A percentile compares a stretch with the other conserved stretches of the same genome.
Evolutionary conservation across 257 asterid genomes (phyloP).

Genomic region (Ligustrum vulgare): DNA sequence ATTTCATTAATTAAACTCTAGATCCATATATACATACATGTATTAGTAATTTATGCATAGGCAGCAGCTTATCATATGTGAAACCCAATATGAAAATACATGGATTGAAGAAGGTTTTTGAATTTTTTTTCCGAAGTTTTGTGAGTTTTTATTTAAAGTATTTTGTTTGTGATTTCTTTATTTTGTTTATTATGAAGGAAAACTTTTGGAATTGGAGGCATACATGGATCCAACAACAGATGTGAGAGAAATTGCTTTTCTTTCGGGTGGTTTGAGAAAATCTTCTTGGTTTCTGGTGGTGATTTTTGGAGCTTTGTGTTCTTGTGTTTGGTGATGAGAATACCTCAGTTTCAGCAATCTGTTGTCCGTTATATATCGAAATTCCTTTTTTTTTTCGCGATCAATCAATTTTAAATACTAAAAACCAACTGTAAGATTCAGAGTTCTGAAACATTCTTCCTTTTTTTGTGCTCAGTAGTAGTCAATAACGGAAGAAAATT

Average conservation of each 20-base stretch:
- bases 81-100: neutral
- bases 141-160: neutral
- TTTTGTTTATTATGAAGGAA: conserved; percentile 30
- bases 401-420: neutral
- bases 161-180: conserved; percentile 3
- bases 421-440: conserved; percentile 11
- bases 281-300: neutral
- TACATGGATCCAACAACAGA: conserved; percentile 32
- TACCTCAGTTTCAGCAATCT: conserved; percentile 27
- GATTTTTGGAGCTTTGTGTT: conserved; percentile 19
- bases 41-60: neutral
- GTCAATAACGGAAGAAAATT: conserved; percentile 1
- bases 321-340: conserved; percentile 29
- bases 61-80: neutral
- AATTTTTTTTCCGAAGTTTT: neutral
- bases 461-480: conserved; percentile 1
- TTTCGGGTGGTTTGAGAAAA: conserved; percentile 7
- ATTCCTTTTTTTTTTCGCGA: conserved; percentile 35
- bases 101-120: neutral
- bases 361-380: conserved; percentile 27
- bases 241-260: conserved; percentile 1
- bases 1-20: neutral
- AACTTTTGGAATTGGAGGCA: conserved; percentile 45
- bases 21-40: neutral
- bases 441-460: conserved; percentile 13